phyloP scores from a whole-genome alignment of 805 yeast genomes.

The Nakazawaea populi region DNA sequence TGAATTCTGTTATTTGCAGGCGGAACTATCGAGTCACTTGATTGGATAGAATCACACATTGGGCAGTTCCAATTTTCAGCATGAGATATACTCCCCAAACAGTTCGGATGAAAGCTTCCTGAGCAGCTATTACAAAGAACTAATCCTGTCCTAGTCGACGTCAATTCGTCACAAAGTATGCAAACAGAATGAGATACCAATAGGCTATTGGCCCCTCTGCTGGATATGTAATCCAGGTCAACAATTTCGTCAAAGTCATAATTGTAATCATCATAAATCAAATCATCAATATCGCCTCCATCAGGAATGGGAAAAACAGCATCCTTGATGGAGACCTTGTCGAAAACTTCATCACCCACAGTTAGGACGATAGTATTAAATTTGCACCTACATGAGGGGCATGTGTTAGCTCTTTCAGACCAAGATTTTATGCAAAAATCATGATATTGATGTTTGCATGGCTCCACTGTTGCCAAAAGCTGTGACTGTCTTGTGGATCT shows the following conservation, averaged over 20 bases:
- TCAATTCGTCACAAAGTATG: constrained; percentile 25
- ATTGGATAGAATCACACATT: constrained; percentile 27
- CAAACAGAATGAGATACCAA: constrained; percentile 17
- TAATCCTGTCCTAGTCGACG: constrained; percentile 16
- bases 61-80: constrained; percentile 24
- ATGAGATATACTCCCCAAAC: constrained; percentile 21
- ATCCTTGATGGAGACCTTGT: constrained; percentile 16
- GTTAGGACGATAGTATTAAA: constrained; percentile 18
- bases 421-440: constrained; percentile 28
- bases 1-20: constrained; percentile 7
- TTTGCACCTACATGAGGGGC: constrained; percentile 27
- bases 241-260: not conserved
- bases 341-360: constrained; percentile 13
- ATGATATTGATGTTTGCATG: constrained; percentile 29
- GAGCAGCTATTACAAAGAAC: constrained; percentile 27
- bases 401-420: constrained; percentile 28
- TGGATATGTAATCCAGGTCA: constrained; percentile 10
- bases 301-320: constrained; percentile 18
- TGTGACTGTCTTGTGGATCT: constrained; percentile 20
- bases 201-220: not conserved
- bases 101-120: constrained; percentile 24
- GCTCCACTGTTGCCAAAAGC: constrained; percentile 21
- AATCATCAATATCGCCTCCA: constrained; percentile 15
- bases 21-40: constrained; percentile 16
- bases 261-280: not conserved